These are phyloP conservation scores for Diutina sp. DNA, from an alignment of 1,139 yeast species.

Conservation along the genomic window DNA sequence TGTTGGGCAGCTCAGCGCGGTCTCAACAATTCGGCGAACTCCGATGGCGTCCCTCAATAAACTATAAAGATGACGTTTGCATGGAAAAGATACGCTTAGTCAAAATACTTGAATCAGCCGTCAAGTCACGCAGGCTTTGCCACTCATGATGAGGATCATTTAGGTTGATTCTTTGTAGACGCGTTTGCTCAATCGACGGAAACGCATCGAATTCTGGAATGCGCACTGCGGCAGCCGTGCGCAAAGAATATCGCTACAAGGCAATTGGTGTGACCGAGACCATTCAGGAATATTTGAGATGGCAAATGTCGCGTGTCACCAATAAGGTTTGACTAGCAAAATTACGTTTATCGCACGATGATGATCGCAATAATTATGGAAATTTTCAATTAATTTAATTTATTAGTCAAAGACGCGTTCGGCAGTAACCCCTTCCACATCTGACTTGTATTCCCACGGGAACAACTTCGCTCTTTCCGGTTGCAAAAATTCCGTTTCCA, in stretches of 20 bases:
- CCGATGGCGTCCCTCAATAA: neutral
- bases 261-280: neutral
- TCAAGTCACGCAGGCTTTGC: neutral
- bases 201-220: neutral
- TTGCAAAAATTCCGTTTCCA: neutral
- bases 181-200: neutral
- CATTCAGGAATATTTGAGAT: neutral
- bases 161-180: neutral
- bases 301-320: too few species aligned
- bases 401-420: constrained; percentile 18
- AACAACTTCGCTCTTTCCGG: constrained; percentile 10
- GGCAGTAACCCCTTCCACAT: constrained; percentile 6
- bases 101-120: neutral
- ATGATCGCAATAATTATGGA: neutral
- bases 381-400: too few species aligned
- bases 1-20: too few species aligned
- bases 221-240: neutral
- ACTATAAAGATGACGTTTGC: neutral
- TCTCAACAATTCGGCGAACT: neutral
- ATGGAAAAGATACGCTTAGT: neutral
- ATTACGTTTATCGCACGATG: neutral
- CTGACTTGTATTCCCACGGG: constrained; percentile 18
- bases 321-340: neutral
- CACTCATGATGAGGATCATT: neutral
- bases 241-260: neutral